These are phyloP conservation scores for Barnettozyma salicaria DNA, from an alignment of 805 yeast genomes.

Conservation along the genomic window DNA sequence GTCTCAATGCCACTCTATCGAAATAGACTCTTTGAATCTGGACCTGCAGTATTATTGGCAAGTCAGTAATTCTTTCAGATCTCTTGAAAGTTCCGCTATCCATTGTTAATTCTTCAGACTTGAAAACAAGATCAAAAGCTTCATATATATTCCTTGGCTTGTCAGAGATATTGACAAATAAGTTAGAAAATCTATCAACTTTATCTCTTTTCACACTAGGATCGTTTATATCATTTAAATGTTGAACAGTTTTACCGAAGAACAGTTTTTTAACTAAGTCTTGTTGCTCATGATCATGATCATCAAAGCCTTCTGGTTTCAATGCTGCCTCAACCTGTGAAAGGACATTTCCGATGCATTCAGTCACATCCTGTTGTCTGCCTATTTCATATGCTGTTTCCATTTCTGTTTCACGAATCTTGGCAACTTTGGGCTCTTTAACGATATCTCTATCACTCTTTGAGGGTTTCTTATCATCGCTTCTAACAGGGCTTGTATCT, in stretches of 20 bases:
- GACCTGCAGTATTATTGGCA: constrained; percentile 82
- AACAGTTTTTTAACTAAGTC: constrained; percentile 78
- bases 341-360: constrained; percentile 90
- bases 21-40: constrained; percentile 93
- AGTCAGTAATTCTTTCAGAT: constrained; percentile 58
- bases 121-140: constrained; percentile 80
- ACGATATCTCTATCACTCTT: not conserved
- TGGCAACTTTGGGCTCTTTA: constrained; percentile 23
- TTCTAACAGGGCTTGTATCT: constrained; percentile 3
- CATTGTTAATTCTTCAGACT: constrained; percentile 58
- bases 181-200: constrained; percentile 70
- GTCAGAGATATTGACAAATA: constrained; percentile 80
- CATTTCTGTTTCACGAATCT: constrained; percentile 50
- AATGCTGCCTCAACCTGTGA: constrained; percentile 87
- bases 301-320: constrained; percentile 57
- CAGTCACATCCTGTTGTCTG: constrained; percentile 95
- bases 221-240: constrained; percentile 46
- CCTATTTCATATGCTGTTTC: constrained; percentile 76
- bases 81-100: constrained; percentile 69
- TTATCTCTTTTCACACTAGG: constrained; percentile 39
- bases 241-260: constrained; percentile 81
- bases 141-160: constrained; percentile 88
- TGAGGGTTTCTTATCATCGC: constrained; percentile 1
- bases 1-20: constrained; percentile 64
- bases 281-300: constrained; percentile 68